Evolutionary conservation across 768 basidiomycete genomes (phyloP).

Genomic region (Trametes meyenii): DNA sequence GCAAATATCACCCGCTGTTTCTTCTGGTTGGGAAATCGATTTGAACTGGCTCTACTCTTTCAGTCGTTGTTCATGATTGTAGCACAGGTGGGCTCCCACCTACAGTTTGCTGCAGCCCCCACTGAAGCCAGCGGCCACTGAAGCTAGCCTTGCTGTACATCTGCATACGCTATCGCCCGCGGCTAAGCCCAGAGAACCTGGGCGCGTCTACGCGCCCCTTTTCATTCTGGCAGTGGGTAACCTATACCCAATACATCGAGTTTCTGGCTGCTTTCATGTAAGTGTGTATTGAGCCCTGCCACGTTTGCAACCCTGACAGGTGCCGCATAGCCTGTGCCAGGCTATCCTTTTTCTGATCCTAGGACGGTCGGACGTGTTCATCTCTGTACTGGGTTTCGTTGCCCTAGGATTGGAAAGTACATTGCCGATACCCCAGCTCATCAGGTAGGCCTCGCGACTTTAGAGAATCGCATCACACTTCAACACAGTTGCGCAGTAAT

Average conservation of each 20-base stretch:
- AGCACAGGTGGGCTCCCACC: conserved; percentile 59
- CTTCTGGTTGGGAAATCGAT: conserved; percentile 85
- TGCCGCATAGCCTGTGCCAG: conserved; percentile 53
- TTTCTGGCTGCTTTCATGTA: conserved; percentile 82
- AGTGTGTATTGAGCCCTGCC: conserved; percentile 24
- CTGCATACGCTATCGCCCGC: conserved; percentile 73
- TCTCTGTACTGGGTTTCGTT: conserved; percentile 69
- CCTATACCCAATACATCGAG: conserved; percentile 78
- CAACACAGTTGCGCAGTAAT: conserved; percentile 51
- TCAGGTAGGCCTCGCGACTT: conserved; percentile 52
- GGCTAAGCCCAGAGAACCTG: conserved; percentile 58
- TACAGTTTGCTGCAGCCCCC: background rate
- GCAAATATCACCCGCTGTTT: conserved; percentile 90
- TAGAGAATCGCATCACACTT: background rate
- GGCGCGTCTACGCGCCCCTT: conserved; percentile 65
- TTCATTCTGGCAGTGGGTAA: conserved; percentile 86
- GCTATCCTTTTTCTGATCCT: conserved; percentile 79
- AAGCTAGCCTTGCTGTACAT: conserved; percentile 82
- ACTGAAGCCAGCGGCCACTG: background rate
- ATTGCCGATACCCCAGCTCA: conserved; percentile 81
- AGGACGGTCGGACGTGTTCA: conserved; percentile 59
- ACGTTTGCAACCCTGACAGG: background rate
- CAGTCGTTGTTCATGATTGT: conserved; percentile 87
- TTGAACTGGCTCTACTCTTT: conserved; percentile 75
- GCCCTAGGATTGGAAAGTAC: conserved; percentile 85